Evolutionary conservation across 768 basidiomycete species (phyloP), one percentile per base, ranked within the genome.

Genomic region (Hydnomerulius pinastri): DNA sequence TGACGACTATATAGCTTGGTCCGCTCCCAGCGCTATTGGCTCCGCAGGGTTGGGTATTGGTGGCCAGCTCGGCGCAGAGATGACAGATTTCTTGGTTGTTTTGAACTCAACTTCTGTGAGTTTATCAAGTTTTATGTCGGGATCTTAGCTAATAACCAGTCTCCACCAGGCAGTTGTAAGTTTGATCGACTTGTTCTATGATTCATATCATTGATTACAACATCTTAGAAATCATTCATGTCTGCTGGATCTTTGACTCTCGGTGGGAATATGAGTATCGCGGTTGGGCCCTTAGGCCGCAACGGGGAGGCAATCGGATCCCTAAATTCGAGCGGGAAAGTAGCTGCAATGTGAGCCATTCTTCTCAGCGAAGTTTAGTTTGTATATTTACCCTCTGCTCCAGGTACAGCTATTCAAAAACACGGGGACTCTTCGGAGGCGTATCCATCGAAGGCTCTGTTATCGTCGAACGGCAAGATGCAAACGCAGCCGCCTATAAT

Each of bases 391-490:
- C 37, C 32, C 28, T 46, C 29, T 15, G 12, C 13, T 9, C 24
- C 62, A 90, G 87, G 86, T 92, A 92, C 68, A 90, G 86, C 63
- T 93, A 93, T 63, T 89, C 87, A 7, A 96, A 95, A 67, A 94
- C 94, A 1, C 83, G 90, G 46, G 96, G 96, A 18, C 79, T 98
- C 3, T 98, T 97, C 53, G 95, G 96, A 25, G 96, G 96, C 5
- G 77, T 97, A 10, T 92, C 90, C 15, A 66, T 91, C 10, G 89
- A 91, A 72, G 93, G 93, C 11, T 90, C 89, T 1, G 85, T 97
- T 43, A 94, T 98, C 51, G 79, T 97, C 13, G 96, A 97, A 69
- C 82, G 96, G 32, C 89, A 93, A 62, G 96, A 99, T 67, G 92
- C 93, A 8, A 98, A 97, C 63, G 74, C 81, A 1, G 76, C 85